These are phyloP conservation scores for Leptographium radiaticola DNA, from an alignment of 2,329 filamentous ascomycete genomes.

Conservation along the genomic window DNA sequence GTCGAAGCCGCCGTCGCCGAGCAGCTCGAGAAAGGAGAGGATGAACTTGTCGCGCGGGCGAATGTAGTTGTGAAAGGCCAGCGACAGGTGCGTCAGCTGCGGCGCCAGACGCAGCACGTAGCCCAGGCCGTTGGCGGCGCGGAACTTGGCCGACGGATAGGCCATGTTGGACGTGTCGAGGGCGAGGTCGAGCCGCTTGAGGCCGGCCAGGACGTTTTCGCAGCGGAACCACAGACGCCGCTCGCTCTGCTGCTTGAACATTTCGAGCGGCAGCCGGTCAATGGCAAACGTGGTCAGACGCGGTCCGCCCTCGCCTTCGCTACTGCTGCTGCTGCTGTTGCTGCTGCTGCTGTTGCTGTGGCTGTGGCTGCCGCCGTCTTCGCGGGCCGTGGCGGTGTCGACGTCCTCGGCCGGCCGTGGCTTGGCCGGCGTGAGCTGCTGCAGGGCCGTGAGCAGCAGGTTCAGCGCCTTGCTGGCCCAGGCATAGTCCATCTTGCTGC, in stretches of 20 bases:
- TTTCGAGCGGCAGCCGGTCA: slow-evolving; percentile 29
- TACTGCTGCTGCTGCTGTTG: no score
- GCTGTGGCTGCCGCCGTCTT: background rate
- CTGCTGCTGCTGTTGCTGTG: background rate
- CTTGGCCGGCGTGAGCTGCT: slow-evolving; percentile 3
- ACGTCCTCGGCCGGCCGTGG: background rate
- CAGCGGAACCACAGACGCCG: slow-evolving; percentile 28
- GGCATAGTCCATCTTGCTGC: slow-evolving; percentile 24
- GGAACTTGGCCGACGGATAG: slow-evolving; percentile 23
- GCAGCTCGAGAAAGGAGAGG: slow-evolving; percentile 25
- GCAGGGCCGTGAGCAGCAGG: slow-evolving; percentile 10
- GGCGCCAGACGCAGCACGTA: slow-evolving; percentile 26
- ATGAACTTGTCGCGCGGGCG: slow-evolving; percentile 26
- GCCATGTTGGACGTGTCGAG: slow-evolving; percentile 25
- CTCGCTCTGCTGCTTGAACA: slow-evolving; percentile 24
- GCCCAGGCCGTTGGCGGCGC: slow-evolving; percentile 29
- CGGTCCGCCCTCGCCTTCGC: background rate
- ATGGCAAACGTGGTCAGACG: slow-evolving; percentile 24
- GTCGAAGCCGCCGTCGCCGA: slow-evolving; percentile 1
- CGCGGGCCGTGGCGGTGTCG: background rate
- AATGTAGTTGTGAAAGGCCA: slow-evolving; percentile 28
- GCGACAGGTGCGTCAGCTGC: slow-evolving; percentile 23
- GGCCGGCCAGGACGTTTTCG: slow-evolving; percentile 24
- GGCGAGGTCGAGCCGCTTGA: slow-evolving; percentile 26
- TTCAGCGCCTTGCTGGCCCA: slow-evolving; percentile 22